Percentiles rank a stretch among this genome's conserved stretches.
phyloP scores from a whole-genome alignment of 2,329 filamentous ascomycete genomes.

The Penicillium sp. region DNA sequence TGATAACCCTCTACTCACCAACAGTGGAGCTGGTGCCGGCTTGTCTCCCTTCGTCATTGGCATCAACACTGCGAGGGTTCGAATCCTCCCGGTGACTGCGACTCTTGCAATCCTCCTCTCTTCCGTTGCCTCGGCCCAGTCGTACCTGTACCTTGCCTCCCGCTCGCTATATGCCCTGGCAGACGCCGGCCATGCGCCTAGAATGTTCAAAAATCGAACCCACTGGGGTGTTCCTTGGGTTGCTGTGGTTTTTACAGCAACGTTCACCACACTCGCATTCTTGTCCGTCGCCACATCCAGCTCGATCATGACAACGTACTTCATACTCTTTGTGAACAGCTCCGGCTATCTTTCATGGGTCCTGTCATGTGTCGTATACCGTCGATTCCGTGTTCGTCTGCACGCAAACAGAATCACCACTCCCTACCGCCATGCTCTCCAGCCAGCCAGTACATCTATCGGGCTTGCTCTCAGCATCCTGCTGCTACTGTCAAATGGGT shows the following conservation, averaged over 20 bases:
- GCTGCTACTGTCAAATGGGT: constrained; percentile 70
- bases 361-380: constrained; percentile 59
- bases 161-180: constrained; percentile 67
- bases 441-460: constrained; percentile 66
- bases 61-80: constrained; percentile 57
- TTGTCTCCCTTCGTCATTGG: constrained; percentile 48
- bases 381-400: constrained; percentile 54
- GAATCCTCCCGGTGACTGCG: constrained; percentile 65
- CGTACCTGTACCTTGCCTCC: constrained; percentile 71
- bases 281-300: constrained; percentile 64
- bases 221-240: constrained; percentile 61
- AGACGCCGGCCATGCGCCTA: constrained; percentile 62
- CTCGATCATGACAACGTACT: constrained; percentile 65
- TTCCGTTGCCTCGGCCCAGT: constrained; percentile 75
- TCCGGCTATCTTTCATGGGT: constrained; percentile 70
- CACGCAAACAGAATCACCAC: constrained; percentile 38
- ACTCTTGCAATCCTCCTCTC: constrained; percentile 75
- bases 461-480: constrained; percentile 56
- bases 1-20: constrained; percentile 54
- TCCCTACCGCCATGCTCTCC: constrained; percentile 54
- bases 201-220: constrained; percentile 60
- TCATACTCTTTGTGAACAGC: constrained; percentile 68
- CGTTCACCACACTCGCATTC: constrained; percentile 65
- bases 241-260: constrained; percentile 56
- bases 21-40: constrained; percentile 55